Evolutionary conservation across 2,329 filamentous ascomycete species (phyloP), one percentile per base, ranked within the genome.

Genomic region (Penicillium sp.): DNA sequence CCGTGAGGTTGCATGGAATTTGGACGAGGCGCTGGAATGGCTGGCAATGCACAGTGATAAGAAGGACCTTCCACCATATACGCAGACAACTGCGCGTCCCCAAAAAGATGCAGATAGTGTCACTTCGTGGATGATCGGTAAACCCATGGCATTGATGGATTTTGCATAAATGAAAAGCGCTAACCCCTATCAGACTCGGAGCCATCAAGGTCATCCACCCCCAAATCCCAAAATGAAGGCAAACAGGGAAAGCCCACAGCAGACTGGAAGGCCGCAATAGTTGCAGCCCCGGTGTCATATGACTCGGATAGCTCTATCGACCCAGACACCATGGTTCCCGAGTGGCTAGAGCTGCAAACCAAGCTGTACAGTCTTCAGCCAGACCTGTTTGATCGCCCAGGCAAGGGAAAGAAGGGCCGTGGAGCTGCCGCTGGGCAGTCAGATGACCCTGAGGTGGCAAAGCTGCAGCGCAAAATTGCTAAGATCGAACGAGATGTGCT

Each of bases 21-120:
- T 98, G 38, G 90, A 96, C 64, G 93, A 97, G 77, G 88, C 91
- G 28, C 76, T 99, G 22, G 92, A 97, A 70, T 97, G 93, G 92
- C 84, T 98, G 58, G 91, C 92, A n/a, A 82, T 91, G 66, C 87
- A 95, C 73, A 91, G 89, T 69, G 80, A 84, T 15, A 80, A 83
- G 65, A 85, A 88, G 0, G 89, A 93, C 69, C 82, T 94, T 38
- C 90, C 90, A 6, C 84, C 87, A 51, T 96, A 95, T 74, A 88
- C 90, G 22, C 83, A 82, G 60, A 69, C 69, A 55, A 73, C 67
- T 51, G 53, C 68, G 37, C 71, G 72, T 19, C 61, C 64, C 17
- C 70, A 68, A 59, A 75, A 73, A 65, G 71, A 74, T 28, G 61
- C 65, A 19, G 76, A 78, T 47, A 69, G 62, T 58, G 66, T 71